phyloP scores from a whole-genome alignment of 306 rosid species.

The Quercus wislizeni region DNA sequence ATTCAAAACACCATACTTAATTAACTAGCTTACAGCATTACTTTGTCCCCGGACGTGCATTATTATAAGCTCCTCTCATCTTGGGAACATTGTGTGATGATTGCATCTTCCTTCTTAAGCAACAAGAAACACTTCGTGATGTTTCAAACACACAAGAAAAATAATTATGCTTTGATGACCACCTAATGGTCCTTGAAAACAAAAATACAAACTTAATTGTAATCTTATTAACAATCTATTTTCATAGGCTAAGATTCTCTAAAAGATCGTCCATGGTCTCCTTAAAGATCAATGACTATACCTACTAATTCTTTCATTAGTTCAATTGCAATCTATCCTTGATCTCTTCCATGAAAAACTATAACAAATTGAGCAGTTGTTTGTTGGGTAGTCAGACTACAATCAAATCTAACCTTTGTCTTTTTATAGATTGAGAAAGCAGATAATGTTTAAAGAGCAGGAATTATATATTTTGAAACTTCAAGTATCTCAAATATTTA shows the following conservation, averaged over 20 bases:
- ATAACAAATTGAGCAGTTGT: conserved; percentile 28
- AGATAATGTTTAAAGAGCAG: neutral
- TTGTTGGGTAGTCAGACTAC: conserved; percentile 45
- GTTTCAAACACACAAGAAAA: neutral
- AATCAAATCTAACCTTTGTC: conserved; percentile 38
- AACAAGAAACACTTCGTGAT: conserved; percentile 19
- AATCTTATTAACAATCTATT: conserved; percentile 14
- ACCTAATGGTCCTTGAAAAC: conserved; percentile 20
- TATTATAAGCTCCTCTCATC: conserved; percentile 24
- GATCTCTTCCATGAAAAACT: conserved; percentile 24
- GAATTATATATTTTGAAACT: neutral
- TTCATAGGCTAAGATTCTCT: conserved; percentile 27
- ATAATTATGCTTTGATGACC: neutral
- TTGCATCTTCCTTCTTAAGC: conserved; percentile 1
- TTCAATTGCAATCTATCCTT: conserved; percentile 27
- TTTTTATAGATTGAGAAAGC: conserved; percentile 27
- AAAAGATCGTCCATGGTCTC: conserved; percentile 15
- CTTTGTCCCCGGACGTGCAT: conserved; percentile 11
- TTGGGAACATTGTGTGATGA: conserved; percentile 11
- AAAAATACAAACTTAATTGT: neutral
- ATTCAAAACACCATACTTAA: conserved; percentile 3
- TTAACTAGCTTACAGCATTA: neutral
- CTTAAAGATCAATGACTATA: conserved; percentile 13
- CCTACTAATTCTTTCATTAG: conserved; percentile 10
- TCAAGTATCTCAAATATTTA: neutral